Evolutionary conservation across 2,329 filamentous ascomycete species (phyloP).

Genomic region (Bimuria novae-zelandiae): DNA sequence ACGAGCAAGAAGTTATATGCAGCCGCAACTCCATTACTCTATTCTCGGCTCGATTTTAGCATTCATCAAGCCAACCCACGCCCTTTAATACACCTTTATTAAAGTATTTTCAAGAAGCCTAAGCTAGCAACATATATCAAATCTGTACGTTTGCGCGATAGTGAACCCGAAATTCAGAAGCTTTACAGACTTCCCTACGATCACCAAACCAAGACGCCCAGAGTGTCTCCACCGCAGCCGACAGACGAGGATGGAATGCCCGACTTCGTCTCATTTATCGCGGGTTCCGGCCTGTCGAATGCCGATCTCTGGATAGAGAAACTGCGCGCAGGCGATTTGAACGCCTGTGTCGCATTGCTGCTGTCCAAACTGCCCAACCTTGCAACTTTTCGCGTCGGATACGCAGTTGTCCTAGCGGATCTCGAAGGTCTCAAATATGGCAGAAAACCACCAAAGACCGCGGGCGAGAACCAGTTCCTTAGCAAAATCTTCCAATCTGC

Average conservation of each 20-base stretch:
- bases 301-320: not conserved
- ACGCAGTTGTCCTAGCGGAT: not conserved
- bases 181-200: not conserved
- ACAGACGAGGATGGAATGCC: slow-evolving; percentile 3
- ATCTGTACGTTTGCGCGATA: slow-evolving; percentile 3
- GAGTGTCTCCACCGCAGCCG: not conserved
- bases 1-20: not conserved
- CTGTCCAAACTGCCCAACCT: slow-evolving; percentile 1
- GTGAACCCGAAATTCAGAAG: not conserved
- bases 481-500: slow-evolving; percentile 2
- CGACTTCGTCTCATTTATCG: not conserved
- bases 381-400: slow-evolving; percentile 1
- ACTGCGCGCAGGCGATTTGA: slow-evolving; percentile 3
- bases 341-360: slow-evolving; percentile 1
- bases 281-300: not conserved
- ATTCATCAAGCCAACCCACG: slow-evolving; percentile 2
- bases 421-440: not conserved
- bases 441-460: not conserved
- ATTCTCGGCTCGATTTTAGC: not conserved
- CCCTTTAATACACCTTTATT: not conserved
- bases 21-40: slow-evolving; percentile 1
- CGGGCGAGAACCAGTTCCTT: slow-evolving; percentile 4
- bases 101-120: slow-evolving; percentile 1
- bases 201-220: not conserved
- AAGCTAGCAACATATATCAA: not conserved